Evolutionary conservation across 129 eudicot species (phyloP).

Genomic region (Tagetes erecta): DNA sequence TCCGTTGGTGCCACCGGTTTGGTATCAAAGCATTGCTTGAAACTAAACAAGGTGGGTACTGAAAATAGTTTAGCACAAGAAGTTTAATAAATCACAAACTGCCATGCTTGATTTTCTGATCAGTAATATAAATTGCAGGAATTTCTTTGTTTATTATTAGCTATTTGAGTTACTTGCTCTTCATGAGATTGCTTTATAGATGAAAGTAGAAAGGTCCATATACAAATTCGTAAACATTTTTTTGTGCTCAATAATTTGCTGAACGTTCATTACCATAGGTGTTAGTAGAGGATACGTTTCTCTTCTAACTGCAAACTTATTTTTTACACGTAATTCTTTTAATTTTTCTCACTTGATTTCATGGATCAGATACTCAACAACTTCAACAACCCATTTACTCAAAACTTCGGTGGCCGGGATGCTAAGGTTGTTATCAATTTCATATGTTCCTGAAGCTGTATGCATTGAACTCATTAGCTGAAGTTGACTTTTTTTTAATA

Average conservation of each 20-base stretch:
- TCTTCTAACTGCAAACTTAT: conserved; percentile 7
- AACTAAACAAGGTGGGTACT: background rate
- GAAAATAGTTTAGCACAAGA: background rate
- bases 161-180: background rate
- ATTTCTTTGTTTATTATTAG: background rate
- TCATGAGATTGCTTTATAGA: background rate
- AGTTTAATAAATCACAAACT: background rate
- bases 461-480: conserved; percentile 4
- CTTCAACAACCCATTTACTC: conserved; percentile 9
- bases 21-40: background rate
- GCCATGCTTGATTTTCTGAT: background rate
- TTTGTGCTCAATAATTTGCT: background rate
- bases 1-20: background rate
- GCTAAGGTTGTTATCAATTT: conserved; percentile 45
- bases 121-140: background rate
- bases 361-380: conserved; percentile 28
- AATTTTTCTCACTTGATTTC: background rate
- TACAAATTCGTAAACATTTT: background rate
- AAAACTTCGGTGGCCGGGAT: conserved; percentile 54
- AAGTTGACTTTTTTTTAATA: background rate
- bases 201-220: background rate
- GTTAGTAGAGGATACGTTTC: background rate
- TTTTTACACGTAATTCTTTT: background rate
- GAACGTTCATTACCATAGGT: background rate
- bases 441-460: background rate